Evolutionary conservation across 192 early-diverging fungal genomes (phyloP), one percentile per base, ranked within the genome.

Genomic region (Rhizophagus prolifer): DNA sequence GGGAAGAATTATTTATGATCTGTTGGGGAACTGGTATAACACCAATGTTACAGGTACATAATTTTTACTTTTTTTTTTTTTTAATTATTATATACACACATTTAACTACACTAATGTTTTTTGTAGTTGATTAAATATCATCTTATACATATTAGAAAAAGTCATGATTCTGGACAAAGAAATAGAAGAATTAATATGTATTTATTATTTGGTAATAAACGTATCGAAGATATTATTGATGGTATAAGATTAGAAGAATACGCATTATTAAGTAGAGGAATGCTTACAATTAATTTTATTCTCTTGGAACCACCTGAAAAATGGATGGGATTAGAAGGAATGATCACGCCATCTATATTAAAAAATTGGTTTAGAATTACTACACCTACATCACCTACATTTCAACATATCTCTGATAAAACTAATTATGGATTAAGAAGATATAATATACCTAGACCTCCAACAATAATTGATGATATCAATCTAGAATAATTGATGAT

Each of bases 1-100:
- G 76, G 76, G 59, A 77, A 25, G 31, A 70, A 59, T 62, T 77
- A 54, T 66, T 54, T 30, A 77, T 77, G 76, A 70, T 77, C 44
- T 58, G 23, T n/a, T 67, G 76, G 9, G 76, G 76, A n/a, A 77
- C 76, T 13, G 76, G 76, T 1, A 50, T 77, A 25, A 70, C 76
- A 16, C 76, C 76, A 9, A 69, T 69, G 54, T 31, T 77, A 1
- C 76, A 77, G 21, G 70, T 58, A 72, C 7, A 1, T 70, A 25
- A 36, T 36, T 36, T 36, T 38, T 38, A 0, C 3, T 6, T 3
- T 30, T 54, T 30, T 30, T 19, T 31, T 50, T 16, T 31, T 7
- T 34, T 34, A 36, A 10, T 46, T 72, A 26, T 31, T 3, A 58
- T 19, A 23, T 38, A 38, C 36, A 8, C 36, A 38, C 7, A 34